A percentile compares a stretch with the other conserved stretches of the same genome.
phyloP scores from a whole-genome alignment of 2,329 filamentous ascomycete genomes.

The Sporothrix schenckii region DNA sequence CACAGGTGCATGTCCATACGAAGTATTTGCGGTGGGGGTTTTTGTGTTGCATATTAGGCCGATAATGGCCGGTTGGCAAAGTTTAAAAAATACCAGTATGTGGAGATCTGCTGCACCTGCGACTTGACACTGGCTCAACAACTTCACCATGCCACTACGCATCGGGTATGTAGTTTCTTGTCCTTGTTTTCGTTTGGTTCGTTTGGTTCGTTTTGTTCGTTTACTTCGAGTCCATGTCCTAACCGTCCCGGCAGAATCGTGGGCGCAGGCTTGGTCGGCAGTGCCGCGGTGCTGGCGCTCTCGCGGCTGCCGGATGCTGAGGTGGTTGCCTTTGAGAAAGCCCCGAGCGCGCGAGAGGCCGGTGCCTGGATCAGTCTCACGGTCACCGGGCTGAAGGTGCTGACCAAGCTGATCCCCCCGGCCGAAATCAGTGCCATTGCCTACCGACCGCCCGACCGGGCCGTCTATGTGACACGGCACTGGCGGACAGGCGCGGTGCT shows the following conservation, averaged over 20 bases:
- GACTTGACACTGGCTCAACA: neutral
- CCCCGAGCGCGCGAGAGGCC: conserved; percentile 3
- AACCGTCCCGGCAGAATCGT: neutral
- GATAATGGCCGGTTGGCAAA: neutral
- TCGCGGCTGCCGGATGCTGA: conserved; percentile 12
- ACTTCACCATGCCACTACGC: neutral
- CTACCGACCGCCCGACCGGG: conserved; percentile 26
- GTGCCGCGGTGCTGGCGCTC: neutral
- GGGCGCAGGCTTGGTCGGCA: conserved; percentile 15
- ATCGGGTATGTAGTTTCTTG: neutral
- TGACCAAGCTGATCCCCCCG: conserved; percentile 1
- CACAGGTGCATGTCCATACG: too few species aligned
- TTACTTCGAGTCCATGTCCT: neutral
- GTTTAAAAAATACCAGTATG: neutral
- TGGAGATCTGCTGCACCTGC: neutral
- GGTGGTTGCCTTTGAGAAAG: conserved; percentile 24
- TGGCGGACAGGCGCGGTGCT: conserved; percentile 24
- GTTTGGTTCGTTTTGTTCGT: too few species aligned
- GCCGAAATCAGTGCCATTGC: conserved; percentile 23
- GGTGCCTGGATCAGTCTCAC: conserved; percentile 28
- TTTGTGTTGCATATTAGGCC: too few species aligned
- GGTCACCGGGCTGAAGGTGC: conserved; percentile 6
- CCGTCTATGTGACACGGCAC: conserved; percentile 28
- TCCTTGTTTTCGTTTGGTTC: neutral
- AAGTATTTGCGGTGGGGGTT: too few species aligned